Conservation (phyloP, 371 early-diverging fungal genomes). For the Mucor mucedo region DNA sequence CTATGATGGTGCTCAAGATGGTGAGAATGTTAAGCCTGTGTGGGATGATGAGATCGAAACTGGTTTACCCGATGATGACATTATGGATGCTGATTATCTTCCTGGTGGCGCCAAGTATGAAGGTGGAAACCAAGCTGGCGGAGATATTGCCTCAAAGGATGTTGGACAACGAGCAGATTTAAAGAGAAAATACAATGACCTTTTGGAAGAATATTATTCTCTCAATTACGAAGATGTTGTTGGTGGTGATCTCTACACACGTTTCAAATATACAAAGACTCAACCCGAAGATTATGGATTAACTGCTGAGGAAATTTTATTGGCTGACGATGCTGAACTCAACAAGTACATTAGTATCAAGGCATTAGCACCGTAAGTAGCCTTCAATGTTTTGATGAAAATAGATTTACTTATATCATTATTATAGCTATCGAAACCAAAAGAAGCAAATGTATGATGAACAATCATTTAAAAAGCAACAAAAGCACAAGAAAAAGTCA, state of each 20-base stretch:
- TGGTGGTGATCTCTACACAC: conserved; percentile 84
- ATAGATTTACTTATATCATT: background rate
- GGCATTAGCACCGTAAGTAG: conserved; percentile 83
- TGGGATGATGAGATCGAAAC: conserved; percentile 76
- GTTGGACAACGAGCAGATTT: too few relatives aligned
- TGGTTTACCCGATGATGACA: conserved; percentile 44
- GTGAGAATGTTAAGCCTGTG: conserved; percentile 57
- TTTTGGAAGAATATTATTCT: conserved; percentile 89
- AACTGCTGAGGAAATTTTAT: conserved; percentile 80
- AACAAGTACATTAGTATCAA: conserved; percentile 87
- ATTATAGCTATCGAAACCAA: conserved; percentile 17
- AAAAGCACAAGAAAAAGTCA: conserved; percentile 20
- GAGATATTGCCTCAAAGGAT: background rate
- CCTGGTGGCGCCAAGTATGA: conserved; percentile 66
- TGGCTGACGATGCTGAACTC: conserved; percentile 89
- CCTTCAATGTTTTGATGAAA: background rate
- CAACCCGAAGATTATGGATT: conserved; percentile 79
- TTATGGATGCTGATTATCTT: conserved; percentile 90
- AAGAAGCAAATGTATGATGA: conserved; percentile 13
- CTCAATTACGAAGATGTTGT: conserved; percentile 95
- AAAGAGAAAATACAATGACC: conserved; percentile 51
- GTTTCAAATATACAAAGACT: conserved; percentile 91
- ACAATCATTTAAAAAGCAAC: conserved; percentile 13
- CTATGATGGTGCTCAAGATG: conserved; percentile 51
- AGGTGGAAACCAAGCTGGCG: background rate